These are phyloP conservation scores for Volvox africanus DNA, from an alignment of 139 green algal species.

Conservation along the genomic window DNA sequence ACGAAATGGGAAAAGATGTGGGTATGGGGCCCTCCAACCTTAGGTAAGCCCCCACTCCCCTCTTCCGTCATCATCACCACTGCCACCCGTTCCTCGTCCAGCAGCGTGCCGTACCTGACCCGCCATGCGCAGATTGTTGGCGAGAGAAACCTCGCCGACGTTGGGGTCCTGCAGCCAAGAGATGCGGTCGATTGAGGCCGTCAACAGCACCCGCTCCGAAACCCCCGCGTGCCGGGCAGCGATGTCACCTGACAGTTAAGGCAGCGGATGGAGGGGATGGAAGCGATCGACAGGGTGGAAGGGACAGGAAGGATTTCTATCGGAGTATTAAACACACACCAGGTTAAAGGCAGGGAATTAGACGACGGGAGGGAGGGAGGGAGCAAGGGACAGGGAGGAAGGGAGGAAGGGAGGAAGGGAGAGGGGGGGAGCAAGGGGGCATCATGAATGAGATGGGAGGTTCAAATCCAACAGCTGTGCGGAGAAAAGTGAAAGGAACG, in stretches of 20 bases:
- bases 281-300: background rate
- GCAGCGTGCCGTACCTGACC: conserved; percentile 12
- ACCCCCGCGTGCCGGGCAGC: conserved; percentile 52
- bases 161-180: conserved; percentile 17
- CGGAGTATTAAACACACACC: background rate
- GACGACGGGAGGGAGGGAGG: background rate
- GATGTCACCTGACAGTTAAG: conserved; percentile 47
- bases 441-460: too few species aligned
- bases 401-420: too few species aligned
- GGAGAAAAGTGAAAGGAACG: too few species aligned
- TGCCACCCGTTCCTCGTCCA: background rate
- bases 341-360: background rate
- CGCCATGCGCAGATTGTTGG: conserved; percentile 32
- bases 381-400: background rate
- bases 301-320: too few species aligned
- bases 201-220: conserved; percentile 39
- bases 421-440: too few species aligned
- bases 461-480: too few species aligned
- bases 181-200: conserved; percentile 55
- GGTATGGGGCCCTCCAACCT: too few species aligned
- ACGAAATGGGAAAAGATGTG: too few species aligned
- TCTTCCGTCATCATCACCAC: background rate
- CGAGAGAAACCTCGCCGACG: conserved; percentile 4
- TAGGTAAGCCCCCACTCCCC: background rate
- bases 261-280: too few species aligned